Evolutionary conservation across 305 asterid genomes (phyloP), one percentile per base, ranked within the genome.

Genomic region (Fraxinus velutina): DNA sequence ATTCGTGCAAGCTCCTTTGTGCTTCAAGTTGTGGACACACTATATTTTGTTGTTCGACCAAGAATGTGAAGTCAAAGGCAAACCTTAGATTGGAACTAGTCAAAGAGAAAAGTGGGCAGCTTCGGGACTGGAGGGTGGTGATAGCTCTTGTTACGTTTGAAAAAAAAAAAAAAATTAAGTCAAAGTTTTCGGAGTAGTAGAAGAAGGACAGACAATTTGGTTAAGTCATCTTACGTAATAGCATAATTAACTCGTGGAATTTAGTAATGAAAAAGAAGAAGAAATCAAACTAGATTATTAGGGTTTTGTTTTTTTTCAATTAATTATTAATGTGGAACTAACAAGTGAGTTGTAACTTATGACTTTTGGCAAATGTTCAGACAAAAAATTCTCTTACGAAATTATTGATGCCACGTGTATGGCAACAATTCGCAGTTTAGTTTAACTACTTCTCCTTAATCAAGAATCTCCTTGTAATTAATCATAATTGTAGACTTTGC

Each of bases 371-470:
- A 52, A 30, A 73, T 13, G 50, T 24, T 27, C 6, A 17, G 66
- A 6, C 68, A 70, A 4, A 68, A 75, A 80, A 70, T 5, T 57
- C 32, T 12, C 76, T 71, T 36, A 33, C 79, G 66, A 57, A 9
- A 12, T 34, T 62, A 34, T 75, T 52, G 64, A 75, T 78, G 27
- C 37, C 36, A 71, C 73, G 42, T 77, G 81, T 27, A 44, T 15
- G n/a, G 27, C 36, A 24, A 81, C 13, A 7, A 81, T 64, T 78
- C 39, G 66, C 10, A 78, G 77, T 78, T 78, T 64, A 19, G 29
- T 19, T 57, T 19, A 19, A 55, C 66, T 34, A 32, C 75, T 64
- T 12, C 60, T 36, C 37, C 39, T 73, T 30, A 37, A 34, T 78
- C 77, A 77, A 29, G 62, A 79, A 66, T 75, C 29, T 71, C 44